Evolutionary conservation across 257 asterid genomes (phyloP).

Genomic region (Petrea volubilis): DNA sequence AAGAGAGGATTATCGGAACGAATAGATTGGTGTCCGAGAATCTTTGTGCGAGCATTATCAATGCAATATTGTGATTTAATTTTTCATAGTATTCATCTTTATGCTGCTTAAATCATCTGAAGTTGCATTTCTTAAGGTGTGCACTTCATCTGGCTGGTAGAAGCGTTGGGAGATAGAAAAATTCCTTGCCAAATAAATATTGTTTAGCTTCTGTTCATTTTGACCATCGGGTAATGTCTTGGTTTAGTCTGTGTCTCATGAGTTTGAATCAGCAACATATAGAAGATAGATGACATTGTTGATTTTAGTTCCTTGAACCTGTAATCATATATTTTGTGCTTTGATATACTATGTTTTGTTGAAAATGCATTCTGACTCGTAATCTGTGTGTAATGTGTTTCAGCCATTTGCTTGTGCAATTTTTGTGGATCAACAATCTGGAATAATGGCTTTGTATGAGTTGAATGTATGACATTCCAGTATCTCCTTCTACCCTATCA

Average conservation of each 20-base stretch:
- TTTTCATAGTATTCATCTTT: too few species aligned
- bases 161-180: too few species aligned
- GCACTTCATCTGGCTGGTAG: too few species aligned
- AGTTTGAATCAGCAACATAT: slow-evolving; percentile 2
- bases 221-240: neutral
- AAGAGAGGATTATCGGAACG: too few species aligned
- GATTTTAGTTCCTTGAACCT: neutral
- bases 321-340: neutral
- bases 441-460: slow-evolving; percentile 79
- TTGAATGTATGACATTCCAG: slow-evolving; percentile 64
- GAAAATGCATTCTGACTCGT: slow-evolving; percentile 14
- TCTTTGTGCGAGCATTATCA: too few species aligned
- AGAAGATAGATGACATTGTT: neutral
- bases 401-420: slow-evolving; percentile 99
- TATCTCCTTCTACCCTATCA: neutral
- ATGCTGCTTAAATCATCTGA: too few species aligned
- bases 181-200: too few species aligned
- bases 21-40: too few species aligned
- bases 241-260: too few species aligned
- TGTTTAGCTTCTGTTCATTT: too few species aligned
- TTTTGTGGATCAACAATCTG: slow-evolving; percentile 84
- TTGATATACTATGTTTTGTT: neutral
- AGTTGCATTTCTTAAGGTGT: too few species aligned
- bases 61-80: too few species aligned
- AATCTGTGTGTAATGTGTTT: slow-evolving; percentile 18